Base-by-base conservation (phyloP, 2,329 filamentous ascomycete species). In the Aspergillus uvarum region DNA sequence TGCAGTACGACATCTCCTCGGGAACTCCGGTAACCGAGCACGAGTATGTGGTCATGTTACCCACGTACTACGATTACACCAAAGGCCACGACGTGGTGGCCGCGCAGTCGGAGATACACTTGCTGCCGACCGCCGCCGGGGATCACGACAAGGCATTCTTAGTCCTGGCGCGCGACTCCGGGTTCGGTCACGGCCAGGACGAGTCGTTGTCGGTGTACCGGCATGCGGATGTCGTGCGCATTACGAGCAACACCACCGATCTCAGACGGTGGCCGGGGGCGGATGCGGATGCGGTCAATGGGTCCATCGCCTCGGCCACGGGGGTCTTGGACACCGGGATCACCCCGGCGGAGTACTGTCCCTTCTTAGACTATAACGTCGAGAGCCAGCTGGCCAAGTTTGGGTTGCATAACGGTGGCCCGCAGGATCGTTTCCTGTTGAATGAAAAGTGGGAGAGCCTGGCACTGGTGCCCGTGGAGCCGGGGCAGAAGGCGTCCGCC, bases 371-470 rank as follows among this genome's bases (percentile, higher is more conserved):
- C 67, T 88, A 84, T 72, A 92, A 91, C 70, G 78, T 87, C 61
- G 87, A 89, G 64, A 68, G 76, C 1, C 82, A 91, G 74, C 79
- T 92, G 22, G 82, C 80, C 44, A 82, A 84, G 21, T 91, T 91
- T 64, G 84, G 85, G 0, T 73, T 89, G 4, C 87, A 89, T 67
- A 91, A 91, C 66, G 89, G 89, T 2, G 88, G 87, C 0, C 76
- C 74, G 0, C 82, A 87, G 65, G 83, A 89, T 67, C 67, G 75
- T 0, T 76, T 73, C 0, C 74, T 91, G 38, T 70, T 92, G 70
- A 91, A 91, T 67, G 89, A 92, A 79, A 92, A 92, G 70, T 92
- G 89, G 89, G 89, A 92, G 77, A 85, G 83, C 21, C 74, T 92
- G 51, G 84, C 85, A 2, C 70, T 91, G 24, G 80, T 86, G 2